Evolutionary conservation across 345 rosid genomes (phyloP).

Genomic region (Punica granatum): DNA sequence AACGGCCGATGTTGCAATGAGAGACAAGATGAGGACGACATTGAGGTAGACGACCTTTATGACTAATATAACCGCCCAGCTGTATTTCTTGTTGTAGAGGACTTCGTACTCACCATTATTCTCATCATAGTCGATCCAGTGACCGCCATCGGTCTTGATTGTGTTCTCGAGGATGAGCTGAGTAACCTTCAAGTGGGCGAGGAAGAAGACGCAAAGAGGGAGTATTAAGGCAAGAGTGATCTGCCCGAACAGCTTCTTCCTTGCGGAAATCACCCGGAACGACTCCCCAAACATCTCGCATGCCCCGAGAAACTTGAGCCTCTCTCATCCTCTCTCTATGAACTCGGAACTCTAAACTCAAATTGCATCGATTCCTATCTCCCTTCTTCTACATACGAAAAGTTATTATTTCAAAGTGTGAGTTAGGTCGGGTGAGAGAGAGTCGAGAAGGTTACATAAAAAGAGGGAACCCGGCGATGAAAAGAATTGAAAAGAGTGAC

Average conservation of each 20-base stretch:
- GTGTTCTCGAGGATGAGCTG: constrained; percentile 20
- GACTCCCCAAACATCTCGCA: constrained; percentile 31
- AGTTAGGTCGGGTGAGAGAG: too few relatives aligned
- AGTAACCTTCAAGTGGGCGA: constrained; percentile 26
- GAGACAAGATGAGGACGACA: constrained; percentile 28
- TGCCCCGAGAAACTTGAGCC: constrained; percentile 36
- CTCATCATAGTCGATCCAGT: neutral
- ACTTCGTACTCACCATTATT: constrained; percentile 4
- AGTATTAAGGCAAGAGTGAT: constrained; percentile 38
- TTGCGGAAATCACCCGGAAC: constrained; percentile 29
- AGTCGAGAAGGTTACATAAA: too few relatives aligned
- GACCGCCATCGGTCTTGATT: neutral
- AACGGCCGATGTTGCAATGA: constrained; percentile 36
- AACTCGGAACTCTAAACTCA: too few relatives aligned
- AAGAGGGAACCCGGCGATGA: too few relatives aligned
- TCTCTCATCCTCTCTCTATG: constrained; percentile 43
- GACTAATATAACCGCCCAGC: constrained; percentile 22
- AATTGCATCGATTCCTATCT: too few relatives aligned
- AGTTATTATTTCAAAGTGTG: too few relatives aligned
- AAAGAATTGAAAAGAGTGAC: too few relatives aligned
- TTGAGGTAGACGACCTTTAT: constrained; percentile 29
- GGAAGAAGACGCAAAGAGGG: constrained; percentile 39
- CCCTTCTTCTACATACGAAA: too few relatives aligned
- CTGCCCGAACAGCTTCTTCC: constrained; percentile 38
- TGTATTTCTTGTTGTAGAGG: constrained; percentile 9